Conservation (phyloP, 345 rosid genomes). For the Dovyalis caffra region DNA sequence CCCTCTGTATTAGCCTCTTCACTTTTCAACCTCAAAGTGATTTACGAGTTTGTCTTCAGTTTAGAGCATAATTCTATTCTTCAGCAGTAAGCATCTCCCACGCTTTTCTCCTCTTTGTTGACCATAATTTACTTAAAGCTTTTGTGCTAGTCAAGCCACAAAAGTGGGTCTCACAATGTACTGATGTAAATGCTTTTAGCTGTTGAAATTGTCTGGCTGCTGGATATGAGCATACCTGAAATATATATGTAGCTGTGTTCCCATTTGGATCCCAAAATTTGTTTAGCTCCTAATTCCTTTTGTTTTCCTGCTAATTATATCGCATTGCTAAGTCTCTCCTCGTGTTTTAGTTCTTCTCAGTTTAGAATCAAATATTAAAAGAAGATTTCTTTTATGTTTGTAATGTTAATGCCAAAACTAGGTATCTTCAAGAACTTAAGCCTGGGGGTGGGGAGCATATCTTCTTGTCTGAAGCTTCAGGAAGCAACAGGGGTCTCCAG, state of each 20-base stretch:
- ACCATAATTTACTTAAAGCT: neutral
- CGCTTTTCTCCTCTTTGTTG: neutral
- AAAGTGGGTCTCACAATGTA: neutral
- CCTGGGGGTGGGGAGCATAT: slow-evolving; percentile 41
- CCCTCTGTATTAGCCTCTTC: neutral
- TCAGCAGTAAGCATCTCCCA: neutral
- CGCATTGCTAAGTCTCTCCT: neutral
- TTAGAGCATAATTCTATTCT: neutral
- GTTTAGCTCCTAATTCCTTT: neutral
- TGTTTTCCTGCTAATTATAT: neutral
- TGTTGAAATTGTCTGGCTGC: neutral
- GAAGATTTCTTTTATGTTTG: neutral
- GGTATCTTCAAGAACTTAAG: slow-evolving; percentile 49
- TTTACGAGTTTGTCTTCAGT: neutral
- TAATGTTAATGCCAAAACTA: slow-evolving; percentile 9
- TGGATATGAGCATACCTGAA: neutral
- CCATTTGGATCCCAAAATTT: neutral
- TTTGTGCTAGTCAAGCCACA: neutral
- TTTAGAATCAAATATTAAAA: neutral
- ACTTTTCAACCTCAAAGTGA: neutral
- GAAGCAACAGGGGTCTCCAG: slow-evolving; percentile 35
- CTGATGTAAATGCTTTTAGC: neutral
- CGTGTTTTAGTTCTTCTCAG: neutral
- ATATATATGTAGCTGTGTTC: neutral
- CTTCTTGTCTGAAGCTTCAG: slow-evolving; percentile 45